Conservation (phyloP, 805 yeast genomes). For the Starmerella stellata region DNA sequence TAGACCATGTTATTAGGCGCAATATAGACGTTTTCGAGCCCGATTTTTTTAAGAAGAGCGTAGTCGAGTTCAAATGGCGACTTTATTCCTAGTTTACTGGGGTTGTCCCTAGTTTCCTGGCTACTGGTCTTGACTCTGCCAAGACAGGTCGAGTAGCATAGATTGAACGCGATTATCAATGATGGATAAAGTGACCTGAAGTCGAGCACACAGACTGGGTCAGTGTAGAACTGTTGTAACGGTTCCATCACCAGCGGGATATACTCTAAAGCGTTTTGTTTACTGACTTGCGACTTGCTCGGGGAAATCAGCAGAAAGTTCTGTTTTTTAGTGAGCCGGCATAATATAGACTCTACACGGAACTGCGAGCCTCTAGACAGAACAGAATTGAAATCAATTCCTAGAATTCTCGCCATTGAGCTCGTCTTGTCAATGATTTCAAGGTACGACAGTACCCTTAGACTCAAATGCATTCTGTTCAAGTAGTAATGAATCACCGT, state of each 20-base stretch:
- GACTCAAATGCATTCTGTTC: slow-evolving; percentile 29
- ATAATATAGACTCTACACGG: slow-evolving; percentile 73
- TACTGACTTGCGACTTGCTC: slow-evolving; percentile 56
- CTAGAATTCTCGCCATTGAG: slow-evolving; percentile 71
- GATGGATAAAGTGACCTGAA: slow-evolving; percentile 92
- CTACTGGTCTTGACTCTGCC: slow-evolving; percentile 23
- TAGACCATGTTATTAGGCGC: slow-evolving; percentile 83
- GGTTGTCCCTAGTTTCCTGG: slow-evolving; percentile 20
- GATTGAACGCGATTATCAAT: slow-evolving; percentile 73
- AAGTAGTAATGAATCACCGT: slow-evolving; percentile 31
- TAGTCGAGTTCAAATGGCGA: slow-evolving; percentile 30
- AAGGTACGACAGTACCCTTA: slow-evolving; percentile 36
- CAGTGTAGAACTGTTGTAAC: slow-evolving; percentile 59
- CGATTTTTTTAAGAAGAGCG: slow-evolving; percentile 25
- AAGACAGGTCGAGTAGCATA: slow-evolving; percentile 34
- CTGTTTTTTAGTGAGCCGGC: slow-evolving; percentile 59
- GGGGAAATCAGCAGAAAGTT: slow-evolving; percentile 62
- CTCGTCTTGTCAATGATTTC: slow-evolving; percentile 54
- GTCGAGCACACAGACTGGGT: slow-evolving; percentile 79
- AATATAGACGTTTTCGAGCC: slow-evolving; percentile 34
- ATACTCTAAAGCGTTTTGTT: slow-evolving; percentile 71
- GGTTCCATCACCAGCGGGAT: slow-evolving; percentile 92
- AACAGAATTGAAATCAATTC: slow-evolving; percentile 77
- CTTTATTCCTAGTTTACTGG: slow-evolving; percentile 21
- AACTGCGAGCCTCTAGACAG: slow-evolving; percentile 84